phyloP scores from a whole-genome alignment of 805 yeast genomes.

The Blastobotrys muscicola region DNA sequence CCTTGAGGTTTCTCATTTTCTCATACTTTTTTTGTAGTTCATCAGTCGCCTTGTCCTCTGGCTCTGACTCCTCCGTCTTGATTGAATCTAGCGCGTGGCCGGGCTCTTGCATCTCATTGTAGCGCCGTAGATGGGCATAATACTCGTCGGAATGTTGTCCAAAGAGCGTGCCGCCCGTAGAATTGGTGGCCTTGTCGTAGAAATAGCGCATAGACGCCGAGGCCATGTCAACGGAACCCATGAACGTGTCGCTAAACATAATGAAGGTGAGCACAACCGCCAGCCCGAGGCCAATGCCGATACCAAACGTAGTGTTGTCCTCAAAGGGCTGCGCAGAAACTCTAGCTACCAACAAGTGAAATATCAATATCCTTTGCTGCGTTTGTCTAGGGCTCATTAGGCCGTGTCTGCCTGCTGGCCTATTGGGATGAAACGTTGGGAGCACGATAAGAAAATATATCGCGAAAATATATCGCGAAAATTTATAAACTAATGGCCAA shows the following conservation, averaged over 20 bases:
- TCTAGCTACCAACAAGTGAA: no score
- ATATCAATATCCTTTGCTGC: no score
- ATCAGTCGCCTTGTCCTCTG: no score
- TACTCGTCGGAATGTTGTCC: no score
- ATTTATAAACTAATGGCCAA: slow-evolving; percentile 7
- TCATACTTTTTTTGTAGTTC: background rate
- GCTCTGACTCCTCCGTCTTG: no score
- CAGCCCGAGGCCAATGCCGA: background rate
- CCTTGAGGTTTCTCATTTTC: slow-evolving; percentile 21
- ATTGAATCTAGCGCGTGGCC: no score
- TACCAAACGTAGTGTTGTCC: background rate
- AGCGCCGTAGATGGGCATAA: no score
- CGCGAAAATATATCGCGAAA: background rate
- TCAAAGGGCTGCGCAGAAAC: background rate
- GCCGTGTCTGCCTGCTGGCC: no score
- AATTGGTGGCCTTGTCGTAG: slow-evolving; percentile 20
- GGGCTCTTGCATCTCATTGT: no score
- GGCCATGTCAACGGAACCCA: slow-evolving; percentile 28
- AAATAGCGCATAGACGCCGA: slow-evolving; percentile 21
- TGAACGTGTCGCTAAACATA: slow-evolving; percentile 26
- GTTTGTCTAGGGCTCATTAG: no score
- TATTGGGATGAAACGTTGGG: background rate
- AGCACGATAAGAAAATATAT: slow-evolving; percentile 5
- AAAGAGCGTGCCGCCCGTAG: no score
- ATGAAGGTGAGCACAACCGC: slow-evolving; percentile 1